Base-by-base conservation (phyloP, 2,329 filamentous ascomycete species). In the Stachybotrys chlorohalonatus region DNA sequence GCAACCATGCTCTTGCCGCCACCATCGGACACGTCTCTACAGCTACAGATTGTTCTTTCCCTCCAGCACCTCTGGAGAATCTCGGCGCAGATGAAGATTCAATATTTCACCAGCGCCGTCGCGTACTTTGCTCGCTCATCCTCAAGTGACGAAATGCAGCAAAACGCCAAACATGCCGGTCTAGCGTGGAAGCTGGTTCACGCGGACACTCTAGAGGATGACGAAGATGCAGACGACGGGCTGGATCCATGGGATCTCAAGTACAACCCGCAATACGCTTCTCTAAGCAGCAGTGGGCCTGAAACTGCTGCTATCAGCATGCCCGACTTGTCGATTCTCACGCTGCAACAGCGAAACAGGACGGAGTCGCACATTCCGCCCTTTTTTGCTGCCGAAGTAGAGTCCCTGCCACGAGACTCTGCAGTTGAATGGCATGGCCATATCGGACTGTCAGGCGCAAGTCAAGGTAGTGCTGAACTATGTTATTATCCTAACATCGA, bases 31-130 rank as follows among this genome's bases (percentile, higher is more conserved):
- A 65, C 58, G 4, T 70, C 70, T 6, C 80, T 84, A 58, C 66
- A 69, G 36, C 68, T 83, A 32, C 85, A 92, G 65, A 76, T 86
- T 6, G 74, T 82, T 0, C 77, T 99, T 5, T 82, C 91, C 1
- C 75, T 97, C 11, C 94, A 99, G 69, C 93, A 97, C 69, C 80
- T 97, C 30, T 92, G 87, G 84, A 84, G 93, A 46, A 86, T 99
- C 53, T 92, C 85, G 0, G 69, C 77, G 48, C 85, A 86, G 47
- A 86, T 87, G 75, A 75, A 82, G 53, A 84, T 95, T 3, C 76
- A 83, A 54, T 86, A 83, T 75, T 95, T 89, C 87, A 80, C 81
- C 5, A 86, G 84, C 57, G 87, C 81, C 1, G 82, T 95, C 51
- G 90, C 85, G 0, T 95, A 90, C 66, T 78, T 95, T 55, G 77